Evolutionary conservation across 148 eudicot species (phyloP), one percentile per base, ranked within the genome.

Genomic region (Persicaria tinctoria): DNA sequence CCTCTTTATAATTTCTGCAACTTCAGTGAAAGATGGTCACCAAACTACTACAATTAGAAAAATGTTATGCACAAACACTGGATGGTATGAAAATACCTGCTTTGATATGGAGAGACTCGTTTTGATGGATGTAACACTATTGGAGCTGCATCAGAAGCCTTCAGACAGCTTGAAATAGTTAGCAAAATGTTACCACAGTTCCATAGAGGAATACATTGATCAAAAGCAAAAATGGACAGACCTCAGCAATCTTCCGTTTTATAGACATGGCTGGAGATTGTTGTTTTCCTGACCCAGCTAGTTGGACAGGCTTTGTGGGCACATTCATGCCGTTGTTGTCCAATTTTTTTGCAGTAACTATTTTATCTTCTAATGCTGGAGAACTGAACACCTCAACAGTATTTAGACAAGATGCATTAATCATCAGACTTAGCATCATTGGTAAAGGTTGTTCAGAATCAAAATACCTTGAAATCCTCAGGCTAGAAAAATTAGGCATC

Each of bases 381-480:
- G 70, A 66, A 14, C 70, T 66, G 70, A 66, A 17, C 70, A 38
- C 11, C 70, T 66, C 70, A 41, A 44, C 45, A 66, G 44, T 14
- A 66, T 66, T 32, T 66, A 66, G 17, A 38, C 70, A 66, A 14
- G 66, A 60, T 23, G 13, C 41, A 38, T 10, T 44, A 41, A 6
- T 41, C 47, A 64, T 64, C 70, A 64, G 41, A 32, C 41, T 13
- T 44, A 14, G 13, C 18, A 32, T 46, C 17, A 16, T 66, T 66
- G n/a, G 1, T 8, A 44, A 66, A 41, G 46, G 48, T 4, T 7
- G 17, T 13, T 0, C 41, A 14, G 46, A 41, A 53, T 18, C 44
- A 16, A 17, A 57, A 73, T 75, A 83, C 83, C 79, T 78, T 51
- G 81, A 70, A 46, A 76, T 51, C 69, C 45, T 80, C 77, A 78